These are phyloP conservation scores for Globisporangium nodosum DNA, from an alignment of 352 stramenopile genomes.

Conservation along the genomic window DNA sequence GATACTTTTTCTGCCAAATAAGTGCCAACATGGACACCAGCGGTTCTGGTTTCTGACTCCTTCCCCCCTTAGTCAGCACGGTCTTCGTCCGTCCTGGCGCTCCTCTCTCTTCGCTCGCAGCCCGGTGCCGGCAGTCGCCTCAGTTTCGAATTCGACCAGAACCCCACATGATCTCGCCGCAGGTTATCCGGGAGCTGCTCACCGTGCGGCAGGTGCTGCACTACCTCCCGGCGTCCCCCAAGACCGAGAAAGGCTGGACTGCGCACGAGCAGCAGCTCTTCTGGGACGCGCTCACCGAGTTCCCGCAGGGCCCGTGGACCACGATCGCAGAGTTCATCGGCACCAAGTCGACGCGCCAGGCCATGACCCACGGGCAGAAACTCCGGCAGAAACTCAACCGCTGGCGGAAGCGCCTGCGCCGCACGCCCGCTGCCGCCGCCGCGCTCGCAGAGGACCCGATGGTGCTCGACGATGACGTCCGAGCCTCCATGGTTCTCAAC, in stretches of 20 bases:
- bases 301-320: slow-evolving; percentile 41
- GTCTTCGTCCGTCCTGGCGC: no score
- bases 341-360: slow-evolving; percentile 39
- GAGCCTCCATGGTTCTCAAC: slow-evolving; percentile 6
- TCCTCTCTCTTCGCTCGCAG: not conserved
- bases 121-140: not conserved
- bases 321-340: slow-evolving; percentile 38
- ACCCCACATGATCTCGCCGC: slow-evolving; percentile 21
- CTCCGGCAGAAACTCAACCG: slow-evolving; percentile 43
- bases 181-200: slow-evolving; percentile 34
- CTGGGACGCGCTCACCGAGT: slow-evolving; percentile 31
- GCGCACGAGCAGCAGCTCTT: slow-evolving; percentile 34
- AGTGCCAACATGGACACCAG: no score
- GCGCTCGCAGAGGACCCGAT: slow-evolving; percentile 1
- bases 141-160: not conserved
- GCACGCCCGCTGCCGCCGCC: slow-evolving; percentile 7
- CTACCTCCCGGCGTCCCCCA: slow-evolving; percentile 30
- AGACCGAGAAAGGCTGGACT: slow-evolving; percentile 26
- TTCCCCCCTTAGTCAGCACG: no score
- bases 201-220: slow-evolving; percentile 30
- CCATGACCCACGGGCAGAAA: slow-evolving; percentile 48
- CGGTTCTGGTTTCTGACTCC: not conserved
- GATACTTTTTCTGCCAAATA: not conserved
- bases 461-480: slow-evolving; percentile 8
- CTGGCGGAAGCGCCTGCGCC: slow-evolving; percentile 30